Conservation (phyloP, 805 yeast species). For the Candida sanyiensis region DNA sequence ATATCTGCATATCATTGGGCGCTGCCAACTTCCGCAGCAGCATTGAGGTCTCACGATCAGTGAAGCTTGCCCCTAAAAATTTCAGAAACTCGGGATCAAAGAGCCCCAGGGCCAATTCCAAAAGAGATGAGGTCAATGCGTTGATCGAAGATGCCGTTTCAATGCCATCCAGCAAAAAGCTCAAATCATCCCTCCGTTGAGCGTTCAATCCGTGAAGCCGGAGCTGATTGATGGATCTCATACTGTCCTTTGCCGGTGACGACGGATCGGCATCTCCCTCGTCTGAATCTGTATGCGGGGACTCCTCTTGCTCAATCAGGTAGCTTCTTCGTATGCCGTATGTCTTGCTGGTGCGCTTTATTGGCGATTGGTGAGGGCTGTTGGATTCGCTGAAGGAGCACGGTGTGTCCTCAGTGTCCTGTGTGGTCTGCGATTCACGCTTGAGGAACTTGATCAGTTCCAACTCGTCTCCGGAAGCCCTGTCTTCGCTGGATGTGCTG, state of each 20-base stretch:
- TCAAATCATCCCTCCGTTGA: constrained; percentile 31
- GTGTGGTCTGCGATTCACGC: constrained; percentile 5
- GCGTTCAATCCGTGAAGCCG: constrained; percentile 31
- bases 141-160: constrained; percentile 4
- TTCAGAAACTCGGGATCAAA: constrained; percentile 20
- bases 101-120: constrained; percentile 26
- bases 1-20: constrained; percentile 4
- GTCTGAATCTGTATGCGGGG: constrained; percentile 11
- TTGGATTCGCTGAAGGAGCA: not conserved
- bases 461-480: constrained; percentile 5
- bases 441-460: constrained; percentile 14
- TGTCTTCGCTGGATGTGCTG: not conserved
- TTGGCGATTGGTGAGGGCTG: constrained; percentile 6
- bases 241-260: constrained; percentile 2
- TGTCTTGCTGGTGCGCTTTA: constrained; percentile 15
- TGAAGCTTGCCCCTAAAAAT: constrained; percentile 8
- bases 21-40: constrained; percentile 7
- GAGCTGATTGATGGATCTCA: constrained; percentile 26
- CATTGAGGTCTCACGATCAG: constrained; percentile 13
- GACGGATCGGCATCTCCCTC: constrained; percentile 1
- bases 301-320: constrained; percentile 17
- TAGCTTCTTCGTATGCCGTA: constrained; percentile 30
- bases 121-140: constrained; percentile 6
- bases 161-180: constrained; percentile 27
- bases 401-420: constrained; percentile 4